These are phyloP conservation scores for Neurospora sp. DNA, from an alignment of 495 filamentous ascomycete genomes.

Conservation along the genomic window DNA sequence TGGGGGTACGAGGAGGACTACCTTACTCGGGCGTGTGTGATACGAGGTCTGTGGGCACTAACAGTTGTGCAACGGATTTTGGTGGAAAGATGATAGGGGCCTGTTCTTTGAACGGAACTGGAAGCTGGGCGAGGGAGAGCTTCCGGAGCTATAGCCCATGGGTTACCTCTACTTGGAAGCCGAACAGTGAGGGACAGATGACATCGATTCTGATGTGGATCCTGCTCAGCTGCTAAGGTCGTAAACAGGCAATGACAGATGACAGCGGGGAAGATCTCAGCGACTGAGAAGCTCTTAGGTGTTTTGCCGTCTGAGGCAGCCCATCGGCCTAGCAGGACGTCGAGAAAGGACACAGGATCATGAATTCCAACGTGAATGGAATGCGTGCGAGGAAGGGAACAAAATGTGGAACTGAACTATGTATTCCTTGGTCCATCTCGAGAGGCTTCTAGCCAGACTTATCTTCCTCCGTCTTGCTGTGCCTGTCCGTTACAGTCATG, in stretches of 20 bases:
- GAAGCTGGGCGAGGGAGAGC: neutral
- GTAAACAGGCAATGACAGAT: neutral
- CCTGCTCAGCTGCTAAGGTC: neutral
- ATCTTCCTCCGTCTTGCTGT: neutral
- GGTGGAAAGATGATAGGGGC: neutral
- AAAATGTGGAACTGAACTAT: neutral
- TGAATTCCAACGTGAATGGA: neutral
- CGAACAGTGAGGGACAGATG: neutral
- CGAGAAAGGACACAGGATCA: neutral
- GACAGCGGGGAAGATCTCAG: neutral
- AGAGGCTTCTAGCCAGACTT: neutral
- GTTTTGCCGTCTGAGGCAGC: neutral
- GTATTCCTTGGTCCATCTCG: neutral
- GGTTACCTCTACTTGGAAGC: neutral
- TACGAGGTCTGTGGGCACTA: neutral
- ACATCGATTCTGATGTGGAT: neutral
- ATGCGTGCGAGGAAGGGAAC: neutral
- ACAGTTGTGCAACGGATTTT: neutral
- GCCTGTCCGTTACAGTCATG: constrained; percentile 15
- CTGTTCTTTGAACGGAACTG: neutral
- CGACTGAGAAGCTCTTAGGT: neutral
- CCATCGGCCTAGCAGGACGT: neutral
- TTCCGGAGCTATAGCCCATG: neutral
- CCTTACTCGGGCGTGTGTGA: no score
- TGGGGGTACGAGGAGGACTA: neutral